Evolutionary conservation across 208 protist genomes (phyloP).

Genomic region (Histomonas meleagridis): DNA sequence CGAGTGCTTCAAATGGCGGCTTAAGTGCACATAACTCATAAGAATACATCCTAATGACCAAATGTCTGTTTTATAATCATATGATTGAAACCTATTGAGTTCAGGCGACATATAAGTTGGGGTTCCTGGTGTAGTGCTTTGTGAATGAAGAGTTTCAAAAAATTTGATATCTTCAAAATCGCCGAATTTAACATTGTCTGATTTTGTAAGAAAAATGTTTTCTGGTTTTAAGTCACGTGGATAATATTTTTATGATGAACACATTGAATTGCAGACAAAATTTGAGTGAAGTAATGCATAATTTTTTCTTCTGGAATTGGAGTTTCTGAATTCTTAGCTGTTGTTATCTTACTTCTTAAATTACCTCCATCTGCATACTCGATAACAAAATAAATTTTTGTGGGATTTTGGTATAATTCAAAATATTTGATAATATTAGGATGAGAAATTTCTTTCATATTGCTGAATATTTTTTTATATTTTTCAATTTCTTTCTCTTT

Average conservation of each 20-base stretch:
- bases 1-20: too few relatives aligned
- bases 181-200: slow-evolving; percentile 51
- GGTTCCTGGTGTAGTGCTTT: slow-evolving; percentile 50
- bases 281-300: background rate
- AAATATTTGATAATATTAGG: slow-evolving; percentile 25
- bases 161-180: slow-evolving; percentile 55
- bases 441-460: too few relatives aligned
- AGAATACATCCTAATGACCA: slow-evolving; percentile 57
- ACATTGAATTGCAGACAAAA: slow-evolving; percentile 8
- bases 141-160: slow-evolving; percentile 39
- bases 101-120: slow-evolving; percentile 58
- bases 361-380: slow-evolving; percentile 7
- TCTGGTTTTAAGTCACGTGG: slow-evolving; percentile 54
- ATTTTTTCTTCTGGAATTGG: slow-evolving; percentile 34
- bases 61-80: slow-evolving; percentile 52
- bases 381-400: background rate
- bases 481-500: too few relatives aligned
- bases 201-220: slow-evolving; percentile 51
- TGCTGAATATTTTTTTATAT: too few relatives aligned
- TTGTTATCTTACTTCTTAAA: too few relatives aligned
- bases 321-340: too few relatives aligned
- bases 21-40: background rate
- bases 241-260: background rate
- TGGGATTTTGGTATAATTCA: background rate
- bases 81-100: slow-evolving; percentile 11